A percentile compares a stretch with the other conserved stretches of the same genome.
Evolutionary conservation across 106 monocot genomes (phyloP).

Genomic region (Triglochin maritima): DNA sequence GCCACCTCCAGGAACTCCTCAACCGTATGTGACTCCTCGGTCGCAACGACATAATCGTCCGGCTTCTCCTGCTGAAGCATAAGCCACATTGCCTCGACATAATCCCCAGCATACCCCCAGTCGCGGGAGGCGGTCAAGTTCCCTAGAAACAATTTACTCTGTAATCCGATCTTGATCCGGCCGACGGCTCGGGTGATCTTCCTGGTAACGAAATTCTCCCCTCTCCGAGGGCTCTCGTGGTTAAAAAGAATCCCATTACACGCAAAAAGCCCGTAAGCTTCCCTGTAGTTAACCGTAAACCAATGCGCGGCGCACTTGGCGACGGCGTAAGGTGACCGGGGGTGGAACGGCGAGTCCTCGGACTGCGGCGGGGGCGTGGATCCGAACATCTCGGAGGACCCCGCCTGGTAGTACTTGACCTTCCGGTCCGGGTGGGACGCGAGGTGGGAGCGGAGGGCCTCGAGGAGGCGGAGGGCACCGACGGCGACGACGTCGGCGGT

Average conservation of each 20-base stretch:
- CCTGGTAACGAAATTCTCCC: conserved; percentile 95
- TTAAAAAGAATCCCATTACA: conserved; percentile 98
- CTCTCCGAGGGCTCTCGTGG: conserved; percentile 85
- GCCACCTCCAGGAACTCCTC: conserved; percentile 82
- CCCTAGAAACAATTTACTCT: conserved; percentile 83
- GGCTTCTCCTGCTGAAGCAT: conserved; percentile 95
- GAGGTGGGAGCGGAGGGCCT: conserved; percentile 66
- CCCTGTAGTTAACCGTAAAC: conserved; percentile 97
- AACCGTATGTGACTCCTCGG: conserved; percentile 87
- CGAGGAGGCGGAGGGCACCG: conserved; percentile 88
- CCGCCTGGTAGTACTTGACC: conserved; percentile 88
- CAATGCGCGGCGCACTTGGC: conserved; percentile 93
- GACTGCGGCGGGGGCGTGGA: conserved; percentile 92
- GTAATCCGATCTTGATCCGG: conserved; percentile 71
- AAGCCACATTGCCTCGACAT: conserved; percentile 99
- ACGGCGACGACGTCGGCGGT: conserved; percentile 95
- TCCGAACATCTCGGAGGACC: conserved; percentile 97
- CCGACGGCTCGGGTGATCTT: conserved; percentile 98
- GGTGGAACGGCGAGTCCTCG: conserved; percentile 78
- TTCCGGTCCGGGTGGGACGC: conserved; percentile 16
- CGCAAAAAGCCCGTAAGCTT: conserved; percentile 85
- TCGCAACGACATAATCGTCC: conserved; percentile 86
- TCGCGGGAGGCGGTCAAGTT: conserved; percentile 83
- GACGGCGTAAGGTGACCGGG: conserved; percentile 89
- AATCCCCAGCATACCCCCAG: conserved; percentile 97